These are phyloP conservation scores for Collybiopsis luxurians DNA, from an alignment of 768 basidiomycete species.

Conservation along the genomic window DNA sequence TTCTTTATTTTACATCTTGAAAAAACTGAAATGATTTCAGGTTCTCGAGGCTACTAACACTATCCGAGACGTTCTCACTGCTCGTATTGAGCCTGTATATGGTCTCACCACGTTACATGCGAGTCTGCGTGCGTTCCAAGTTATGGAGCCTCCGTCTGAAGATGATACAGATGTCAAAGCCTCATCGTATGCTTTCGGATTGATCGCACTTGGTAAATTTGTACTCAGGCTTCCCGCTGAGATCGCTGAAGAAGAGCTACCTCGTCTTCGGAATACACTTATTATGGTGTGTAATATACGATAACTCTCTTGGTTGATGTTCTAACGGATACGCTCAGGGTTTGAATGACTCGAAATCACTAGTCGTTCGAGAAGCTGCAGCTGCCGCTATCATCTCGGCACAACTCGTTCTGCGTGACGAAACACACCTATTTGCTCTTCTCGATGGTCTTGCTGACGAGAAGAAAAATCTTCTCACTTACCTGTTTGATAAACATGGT, in stretches of 20 bases:
- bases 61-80: constrained; percentile 72
- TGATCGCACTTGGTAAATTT: constrained; percentile 82
- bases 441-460: constrained; percentile 83
- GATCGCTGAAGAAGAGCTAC: constrained; percentile 85
- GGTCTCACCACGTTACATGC: constrained; percentile 83
- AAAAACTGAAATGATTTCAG: constrained; percentile 32
- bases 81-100: constrained; percentile 77
- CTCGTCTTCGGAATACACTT: constrained; percentile 68
- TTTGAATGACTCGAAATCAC: constrained; percentile 65
- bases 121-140: constrained; percentile 61
- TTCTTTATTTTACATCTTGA: neutral
- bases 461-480: constrained; percentile 87
- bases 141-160: constrained; percentile 40
- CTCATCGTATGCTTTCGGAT: constrained; percentile 74
- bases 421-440: constrained; percentile 77
- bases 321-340: constrained; percentile 39
- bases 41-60: constrained; percentile 81
- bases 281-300: constrained; percentile 50
- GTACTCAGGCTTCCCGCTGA: constrained; percentile 77
- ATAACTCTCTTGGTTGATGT: neutral
- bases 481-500: constrained; percentile 86
- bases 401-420: constrained; percentile 79
- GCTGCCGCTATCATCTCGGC: constrained; percentile 82
- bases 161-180: constrained; percentile 55
- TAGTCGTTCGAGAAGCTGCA: constrained; percentile 82